Evolutionary conservation across 441 rosid genomes (phyloP), one percentile per base, ranked within the genome.

Genomic region (Arabidopsis lyrata): DNA sequence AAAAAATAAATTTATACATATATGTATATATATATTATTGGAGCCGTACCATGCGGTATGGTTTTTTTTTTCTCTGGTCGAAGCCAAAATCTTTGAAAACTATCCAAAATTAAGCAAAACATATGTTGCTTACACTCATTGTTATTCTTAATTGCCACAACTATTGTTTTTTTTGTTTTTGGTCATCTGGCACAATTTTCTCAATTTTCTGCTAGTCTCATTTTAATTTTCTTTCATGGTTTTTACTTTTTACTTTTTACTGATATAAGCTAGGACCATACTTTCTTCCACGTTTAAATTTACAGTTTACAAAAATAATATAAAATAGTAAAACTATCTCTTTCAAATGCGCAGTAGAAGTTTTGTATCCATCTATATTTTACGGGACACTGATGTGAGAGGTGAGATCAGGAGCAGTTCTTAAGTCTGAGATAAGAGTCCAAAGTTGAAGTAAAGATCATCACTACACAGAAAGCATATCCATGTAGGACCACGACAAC

Each of bases 401-500:
- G 59, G 74, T 78, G 84, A 81, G 77, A 74, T 73, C 54, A 60
- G 13, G 55, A 74, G 45, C 57, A 66, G 69, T 75, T 71, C 15
- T 49, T 47, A 63, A 69, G 66, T 76, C 59, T 55, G 5, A 76
- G 79, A 76, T 77, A 70, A 70, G 72, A 60, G 60, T 66, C 69
- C 77, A 77, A 66, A 77, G 80, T 59, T 66, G 69, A 77, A 72
- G 77, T 66, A 63, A 77, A 66, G 65, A 72, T 66, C 41, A 71
- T 72, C 73, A 66, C 77, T 60, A 60, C 73, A 52, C 58, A 77
- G 5, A 71, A 44, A 72, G 73, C 80, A 66, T 59, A 77, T 72
- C 77, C 77, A 59, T 58, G 77, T 77, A 72, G 80, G 80, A 77
- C 77, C 80, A 77, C 68, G 18, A 72, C 69, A 77, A 77, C 73